Conservation (phyloP, 2,329 filamentous ascomycete genomes). For the Alternaria arbusti region DNA sequence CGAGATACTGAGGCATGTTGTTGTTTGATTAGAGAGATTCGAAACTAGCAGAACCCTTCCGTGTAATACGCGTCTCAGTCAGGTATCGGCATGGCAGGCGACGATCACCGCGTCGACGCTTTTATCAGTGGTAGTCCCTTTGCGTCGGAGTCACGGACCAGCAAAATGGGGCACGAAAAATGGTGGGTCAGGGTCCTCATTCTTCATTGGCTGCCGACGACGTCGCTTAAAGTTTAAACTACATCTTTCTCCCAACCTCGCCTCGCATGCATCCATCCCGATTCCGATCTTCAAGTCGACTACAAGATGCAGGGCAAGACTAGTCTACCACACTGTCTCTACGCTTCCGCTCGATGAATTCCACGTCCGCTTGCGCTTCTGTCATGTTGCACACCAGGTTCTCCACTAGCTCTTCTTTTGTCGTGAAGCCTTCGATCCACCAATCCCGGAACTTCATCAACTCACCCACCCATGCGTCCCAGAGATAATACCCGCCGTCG, state of each 20-base stretch:
- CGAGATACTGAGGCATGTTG: slow-evolving; percentile 71
- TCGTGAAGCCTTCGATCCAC: slow-evolving; percentile 6
- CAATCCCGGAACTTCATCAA: slow-evolving; percentile 3
- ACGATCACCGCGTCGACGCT: not conserved
- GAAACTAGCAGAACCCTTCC: not conserved
- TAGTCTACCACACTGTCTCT: slow-evolving; percentile 2
- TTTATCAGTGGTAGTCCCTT: not conserved
- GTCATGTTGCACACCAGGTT: slow-evolving; percentile 6
- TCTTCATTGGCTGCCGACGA: slow-evolving; percentile 16
- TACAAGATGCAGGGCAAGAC: not conserved
- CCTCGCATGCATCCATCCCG: not conserved
- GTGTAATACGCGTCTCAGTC: slow-evolving; percentile 17
- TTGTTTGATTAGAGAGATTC: not conserved
- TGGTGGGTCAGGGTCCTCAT: slow-evolving; percentile 11
- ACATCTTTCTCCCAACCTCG: not conserved
- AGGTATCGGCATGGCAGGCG: slow-evolving; percentile 26
- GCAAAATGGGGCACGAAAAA: slow-evolving; percentile 15
- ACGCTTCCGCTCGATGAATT: not conserved
- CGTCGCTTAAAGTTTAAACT: slow-evolving; percentile 13
- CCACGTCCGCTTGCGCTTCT: slow-evolving; percentile 3
- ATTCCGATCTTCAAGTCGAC: not conserved
- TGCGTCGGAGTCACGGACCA: slow-evolving; percentile 20
- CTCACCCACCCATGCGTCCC: slow-evolving; percentile 10
- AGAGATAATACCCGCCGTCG: slow-evolving; percentile 5
- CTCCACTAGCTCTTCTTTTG: slow-evolving; percentile 10